Evolutionary conservation across 495 filamentous ascomycete species (phyloP).

Genomic region (Usnea hakonensis): DNA sequence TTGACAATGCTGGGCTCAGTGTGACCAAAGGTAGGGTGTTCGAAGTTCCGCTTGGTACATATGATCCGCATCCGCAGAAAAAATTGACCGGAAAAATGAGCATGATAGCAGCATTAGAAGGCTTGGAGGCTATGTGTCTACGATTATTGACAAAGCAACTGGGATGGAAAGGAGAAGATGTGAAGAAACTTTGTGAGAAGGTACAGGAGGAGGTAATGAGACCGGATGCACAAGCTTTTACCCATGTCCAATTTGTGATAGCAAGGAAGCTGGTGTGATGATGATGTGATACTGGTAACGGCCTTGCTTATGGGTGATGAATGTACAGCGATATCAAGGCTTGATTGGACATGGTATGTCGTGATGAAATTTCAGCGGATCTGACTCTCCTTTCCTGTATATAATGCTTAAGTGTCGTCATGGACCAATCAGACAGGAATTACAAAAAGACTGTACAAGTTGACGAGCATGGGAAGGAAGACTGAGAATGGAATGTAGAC

Average conservation of each 20-base stretch:
- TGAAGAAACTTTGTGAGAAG: conserved; percentile 47
- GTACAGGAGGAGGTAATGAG: conserved; percentile 45
- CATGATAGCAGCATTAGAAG: conserved; percentile 55
- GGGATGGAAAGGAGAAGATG: conserved; percentile 48
- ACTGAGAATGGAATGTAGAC: neutral
- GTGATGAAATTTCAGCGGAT: neutral
- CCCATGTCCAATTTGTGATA: conserved; percentile 45
- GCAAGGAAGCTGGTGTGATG: conserved; percentile 39
- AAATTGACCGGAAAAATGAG: conserved; percentile 57
- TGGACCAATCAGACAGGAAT: neutral
- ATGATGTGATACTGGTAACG: neutral
- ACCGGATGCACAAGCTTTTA: conserved; percentile 36
- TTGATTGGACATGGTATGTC: neutral
- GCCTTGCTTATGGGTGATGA: conserved; percentile 4
- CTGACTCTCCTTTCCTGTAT: neutral
- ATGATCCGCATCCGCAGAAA: conserved; percentile 46
- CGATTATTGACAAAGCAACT: conserved; percentile 52
- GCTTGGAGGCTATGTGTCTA: conserved; percentile 54
- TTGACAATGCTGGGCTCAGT: conserved; percentile 53
- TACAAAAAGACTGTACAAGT: neutral
- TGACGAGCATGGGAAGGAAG: neutral
- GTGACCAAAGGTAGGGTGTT: conserved; percentile 48
- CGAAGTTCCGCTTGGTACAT: conserved; percentile 53
- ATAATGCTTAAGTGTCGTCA: too few species aligned
- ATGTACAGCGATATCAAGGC: neutral